These are phyloP conservation scores for Voacanga thouarsii DNA, from an alignment of 257 asterid genomes.

Conservation along the genomic window DNA sequence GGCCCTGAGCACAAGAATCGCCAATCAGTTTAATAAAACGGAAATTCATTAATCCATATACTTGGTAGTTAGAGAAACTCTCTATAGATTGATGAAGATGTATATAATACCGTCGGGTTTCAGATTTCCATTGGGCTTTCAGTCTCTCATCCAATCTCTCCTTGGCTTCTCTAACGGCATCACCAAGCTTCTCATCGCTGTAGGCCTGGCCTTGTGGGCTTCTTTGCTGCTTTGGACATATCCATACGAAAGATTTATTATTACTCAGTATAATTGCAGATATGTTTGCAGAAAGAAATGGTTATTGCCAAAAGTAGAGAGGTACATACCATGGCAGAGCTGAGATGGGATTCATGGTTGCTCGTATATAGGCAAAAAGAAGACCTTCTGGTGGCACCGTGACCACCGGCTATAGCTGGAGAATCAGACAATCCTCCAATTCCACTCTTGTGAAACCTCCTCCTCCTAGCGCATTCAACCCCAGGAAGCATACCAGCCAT, in stretches of 20 bases:
- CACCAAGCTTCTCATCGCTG: slow-evolving; percentile 29
- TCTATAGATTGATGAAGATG: background rate
- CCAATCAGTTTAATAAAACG: no score
- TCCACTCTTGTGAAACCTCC: slow-evolving; percentile 49
- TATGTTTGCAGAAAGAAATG: background rate
- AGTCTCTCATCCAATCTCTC: slow-evolving; percentile 61
- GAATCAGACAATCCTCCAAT: slow-evolving; percentile 27
- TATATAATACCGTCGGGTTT: slow-evolving; percentile 26
- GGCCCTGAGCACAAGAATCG: slow-evolving; percentile 8
- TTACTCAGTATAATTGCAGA: background rate
- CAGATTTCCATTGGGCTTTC: slow-evolving; percentile 35
- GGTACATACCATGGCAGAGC: slow-evolving; percentile 26
- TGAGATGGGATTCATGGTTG: slow-evolving; percentile 33
- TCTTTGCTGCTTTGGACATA: slow-evolving; percentile 26
- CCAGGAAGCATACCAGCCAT: slow-evolving; percentile 75
- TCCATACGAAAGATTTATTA: no score
- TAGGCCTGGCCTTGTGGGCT: slow-evolving; percentile 21
- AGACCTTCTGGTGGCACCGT: slow-evolving; percentile 33
- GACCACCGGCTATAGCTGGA: slow-evolving; percentile 15
- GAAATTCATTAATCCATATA: background rate
- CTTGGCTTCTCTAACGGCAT: slow-evolving; percentile 46
- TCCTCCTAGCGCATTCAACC: slow-evolving; percentile 61
- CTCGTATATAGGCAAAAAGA: slow-evolving; percentile 43
- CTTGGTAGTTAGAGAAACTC: background rate
- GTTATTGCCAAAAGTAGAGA: no score